A percentile compares a stretch with the other conserved stretches of the same genome.
Conservation (phyloP, 1,139 yeast genomes). For the Suhomyces choctaworum region DNA sequence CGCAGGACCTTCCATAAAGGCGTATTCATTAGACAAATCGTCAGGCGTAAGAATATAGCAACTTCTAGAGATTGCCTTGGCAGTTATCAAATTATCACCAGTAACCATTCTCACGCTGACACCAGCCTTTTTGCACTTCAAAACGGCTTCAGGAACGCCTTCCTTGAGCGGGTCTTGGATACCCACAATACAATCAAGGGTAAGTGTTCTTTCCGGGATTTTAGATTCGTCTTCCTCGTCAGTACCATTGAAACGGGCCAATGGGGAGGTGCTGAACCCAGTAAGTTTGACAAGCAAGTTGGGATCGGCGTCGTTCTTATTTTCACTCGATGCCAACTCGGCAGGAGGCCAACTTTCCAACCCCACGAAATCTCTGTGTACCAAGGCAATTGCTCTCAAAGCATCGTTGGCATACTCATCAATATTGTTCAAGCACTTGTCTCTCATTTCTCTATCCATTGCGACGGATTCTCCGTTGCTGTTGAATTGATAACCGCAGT, state of each 20-base stretch:
- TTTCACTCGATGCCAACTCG: slow-evolving; percentile 30
- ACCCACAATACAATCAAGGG: slow-evolving; percentile 77
- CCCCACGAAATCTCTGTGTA: slow-evolving; percentile 65
- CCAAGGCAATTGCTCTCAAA: slow-evolving; percentile 81
- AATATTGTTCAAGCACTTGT: slow-evolving; percentile 47
- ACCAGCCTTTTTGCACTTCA: slow-evolving; percentile 84
- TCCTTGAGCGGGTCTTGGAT: slow-evolving; percentile 91
- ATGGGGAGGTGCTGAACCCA: slow-evolving; percentile 2
- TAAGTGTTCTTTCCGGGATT: slow-evolving; percentile 26
- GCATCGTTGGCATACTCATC: slow-evolving; percentile 72
- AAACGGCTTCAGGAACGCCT: slow-evolving; percentile 89
- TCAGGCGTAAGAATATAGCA: slow-evolving; percentile 75
- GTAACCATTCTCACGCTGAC: slow-evolving; percentile 97
- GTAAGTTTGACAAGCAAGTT: slow-evolving; percentile 37
- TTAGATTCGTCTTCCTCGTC: not conserved
- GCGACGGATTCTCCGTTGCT: slow-evolving; percentile 30
- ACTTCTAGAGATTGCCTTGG: slow-evolving; percentile 81
- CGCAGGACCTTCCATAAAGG: slow-evolving; percentile 90
- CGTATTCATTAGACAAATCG: slow-evolving; percentile 50
- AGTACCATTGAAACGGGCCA: slow-evolving; percentile 6
- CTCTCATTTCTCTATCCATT: slow-evolving; percentile 35
- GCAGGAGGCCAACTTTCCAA: slow-evolving; percentile 65
- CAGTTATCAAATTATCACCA: slow-evolving; percentile 90
- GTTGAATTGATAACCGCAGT: slow-evolving; percentile 48
- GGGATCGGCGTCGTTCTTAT: slow-evolving; percentile 48